phyloP scores from a whole-genome alignment of 2,329 filamentous ascomycete genomes.

The Mollisia scopiformis region DNA sequence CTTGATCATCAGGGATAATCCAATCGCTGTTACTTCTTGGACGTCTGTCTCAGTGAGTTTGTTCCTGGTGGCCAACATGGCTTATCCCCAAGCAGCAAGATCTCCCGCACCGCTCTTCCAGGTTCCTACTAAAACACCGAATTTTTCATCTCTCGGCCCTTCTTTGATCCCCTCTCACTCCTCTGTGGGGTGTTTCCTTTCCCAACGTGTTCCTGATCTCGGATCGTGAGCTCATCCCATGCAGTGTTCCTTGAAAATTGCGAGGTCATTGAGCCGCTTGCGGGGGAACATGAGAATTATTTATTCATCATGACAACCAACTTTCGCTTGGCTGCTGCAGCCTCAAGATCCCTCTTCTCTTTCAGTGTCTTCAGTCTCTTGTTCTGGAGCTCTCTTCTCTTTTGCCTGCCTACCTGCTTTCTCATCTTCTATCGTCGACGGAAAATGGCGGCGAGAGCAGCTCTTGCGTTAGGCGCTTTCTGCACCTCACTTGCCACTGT shows the following conservation, averaged over 20 bases:
- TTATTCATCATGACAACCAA: conserved; percentile 6
- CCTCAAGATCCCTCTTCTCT: not conserved
- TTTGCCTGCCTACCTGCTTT: conserved; percentile 9
- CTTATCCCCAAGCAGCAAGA: not conserved
- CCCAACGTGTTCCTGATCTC: not conserved
- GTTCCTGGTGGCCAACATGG: no score
- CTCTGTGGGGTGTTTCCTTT: not conserved
- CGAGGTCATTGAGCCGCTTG: not conserved
- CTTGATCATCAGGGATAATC: no score
- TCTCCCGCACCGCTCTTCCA: not conserved
- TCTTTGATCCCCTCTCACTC: not conserved
- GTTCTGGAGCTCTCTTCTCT: conserved; percentile 18
- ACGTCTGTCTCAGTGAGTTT: no score
- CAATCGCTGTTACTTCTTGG: no score
- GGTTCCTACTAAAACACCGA: not conserved
- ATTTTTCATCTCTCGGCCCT: not conserved
- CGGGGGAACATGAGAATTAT: not conserved
- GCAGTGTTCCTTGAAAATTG: not conserved
- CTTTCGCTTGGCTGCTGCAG: not conserved
- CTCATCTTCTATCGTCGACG: conserved; percentile 13
- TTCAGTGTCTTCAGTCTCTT: not conserved
- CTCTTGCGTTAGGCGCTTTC: conserved; percentile 19
- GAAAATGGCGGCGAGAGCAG: conserved; percentile 19
- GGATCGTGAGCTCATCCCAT: not conserved
- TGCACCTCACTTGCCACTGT: conserved; percentile 14